These are phyloP conservation scores for Microglena sp. DNA, from an alignment of 139 green algal genomes.

Conservation along the genomic window DNA sequence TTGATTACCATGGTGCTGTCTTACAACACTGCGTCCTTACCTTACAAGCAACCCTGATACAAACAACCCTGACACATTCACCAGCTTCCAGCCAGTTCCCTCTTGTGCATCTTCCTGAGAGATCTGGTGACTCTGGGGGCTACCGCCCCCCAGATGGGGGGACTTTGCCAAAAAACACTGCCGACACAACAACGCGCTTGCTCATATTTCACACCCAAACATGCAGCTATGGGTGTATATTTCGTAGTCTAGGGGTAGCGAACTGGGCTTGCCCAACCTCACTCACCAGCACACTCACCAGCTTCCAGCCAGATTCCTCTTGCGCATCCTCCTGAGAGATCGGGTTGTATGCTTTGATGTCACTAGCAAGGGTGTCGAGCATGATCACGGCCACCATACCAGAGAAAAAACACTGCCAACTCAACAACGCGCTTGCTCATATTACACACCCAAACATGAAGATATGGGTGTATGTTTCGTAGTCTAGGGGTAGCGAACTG, in stretches of 20 bases:
- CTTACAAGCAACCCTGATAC: too few relatives aligned
- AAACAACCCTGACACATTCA: too few relatives aligned
- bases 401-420: conserved; percentile 60
- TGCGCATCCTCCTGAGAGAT: conserved; percentile 92
- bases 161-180: conserved; percentile 80
- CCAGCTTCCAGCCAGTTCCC: conserved; percentile 61
- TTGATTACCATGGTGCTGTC: too few relatives aligned
- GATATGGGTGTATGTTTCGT: neutral
- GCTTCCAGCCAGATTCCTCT: conserved; percentile 75
- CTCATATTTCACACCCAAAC: neutral
- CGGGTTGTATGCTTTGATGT: conserved; percentile 97
- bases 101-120: conserved; percentile 92
- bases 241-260: neutral
- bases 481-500: too few relatives aligned
- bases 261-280: neutral
- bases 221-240: neutral
- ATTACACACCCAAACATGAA: neutral
- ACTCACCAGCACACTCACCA: neutral
- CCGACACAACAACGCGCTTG: neutral
- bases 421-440: neutral
- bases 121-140: too few relatives aligned
- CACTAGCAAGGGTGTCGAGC: conserved; percentile 83
- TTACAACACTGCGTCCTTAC: too few relatives aligned
- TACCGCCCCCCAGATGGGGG: too few relatives aligned
- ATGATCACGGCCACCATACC: conserved; percentile 99